Conservation (phyloP, 2,329 filamentous ascomycete genomes). For the Sphaerostilbella broomeana region DNA sequence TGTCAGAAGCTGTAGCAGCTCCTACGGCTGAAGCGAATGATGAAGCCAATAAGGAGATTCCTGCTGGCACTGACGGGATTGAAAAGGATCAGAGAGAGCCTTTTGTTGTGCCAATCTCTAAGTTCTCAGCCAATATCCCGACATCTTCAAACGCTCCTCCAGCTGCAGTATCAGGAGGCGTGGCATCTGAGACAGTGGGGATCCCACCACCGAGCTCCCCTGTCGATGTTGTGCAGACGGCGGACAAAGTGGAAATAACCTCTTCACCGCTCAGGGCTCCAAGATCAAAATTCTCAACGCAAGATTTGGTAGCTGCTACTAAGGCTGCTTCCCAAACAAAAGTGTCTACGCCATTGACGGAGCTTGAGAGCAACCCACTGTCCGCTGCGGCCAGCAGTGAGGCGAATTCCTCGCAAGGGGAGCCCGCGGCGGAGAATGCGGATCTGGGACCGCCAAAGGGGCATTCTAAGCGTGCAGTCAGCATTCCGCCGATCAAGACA, state of each 20-base stretch:
- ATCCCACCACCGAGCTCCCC: conserved; percentile 15
- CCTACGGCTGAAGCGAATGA: conserved; percentile 4
- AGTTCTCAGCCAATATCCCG: conserved; percentile 18
- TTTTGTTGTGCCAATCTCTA: conserved; percentile 16
- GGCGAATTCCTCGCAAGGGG: too few species aligned
- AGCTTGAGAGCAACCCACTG: conserved; percentile 1
- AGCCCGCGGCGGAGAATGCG: conserved; percentile 15
- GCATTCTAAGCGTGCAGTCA: conserved; percentile 28
- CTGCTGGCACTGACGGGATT: conserved; percentile 2
- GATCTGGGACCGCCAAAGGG: conserved; percentile 23
- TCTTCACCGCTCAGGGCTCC: conserved; percentile 12
- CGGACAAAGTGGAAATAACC: conserved; percentile 11
- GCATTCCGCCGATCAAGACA: conserved; percentile 51
- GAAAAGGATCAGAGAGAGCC: conserved; percentile 11
- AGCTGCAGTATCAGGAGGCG: conserved; percentile 10
- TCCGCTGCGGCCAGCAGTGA: neutral
- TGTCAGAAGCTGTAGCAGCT: neutral
- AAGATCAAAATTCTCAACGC: conserved; percentile 23
- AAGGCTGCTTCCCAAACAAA: conserved; percentile 14
- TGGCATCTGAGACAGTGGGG: conserved; percentile 15
- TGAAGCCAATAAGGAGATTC: conserved; percentile 7
- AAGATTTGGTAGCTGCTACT: conserved; percentile 21
- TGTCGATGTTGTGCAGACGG: conserved; percentile 12
- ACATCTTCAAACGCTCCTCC: conserved; percentile 8
- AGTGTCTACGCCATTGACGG: conserved; percentile 4